Evolutionary conservation across 1,284 basidiomycete species (phyloP).

Genomic region (Phlebopus sp.): DNA sequence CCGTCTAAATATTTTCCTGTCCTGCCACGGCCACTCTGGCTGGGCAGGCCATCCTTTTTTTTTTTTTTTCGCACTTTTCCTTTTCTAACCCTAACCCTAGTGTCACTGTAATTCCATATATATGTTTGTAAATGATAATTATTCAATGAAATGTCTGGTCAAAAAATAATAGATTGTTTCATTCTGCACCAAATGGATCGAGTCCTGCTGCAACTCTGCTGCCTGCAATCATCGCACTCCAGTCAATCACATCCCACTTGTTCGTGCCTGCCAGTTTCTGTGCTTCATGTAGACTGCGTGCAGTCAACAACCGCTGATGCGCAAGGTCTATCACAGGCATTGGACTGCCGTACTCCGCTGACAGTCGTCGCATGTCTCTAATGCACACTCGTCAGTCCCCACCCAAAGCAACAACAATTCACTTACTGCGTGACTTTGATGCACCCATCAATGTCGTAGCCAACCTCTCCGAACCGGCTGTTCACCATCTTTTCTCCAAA

Average conservation of each 20-base stretch:
- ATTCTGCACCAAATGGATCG: conserved; percentile 46
- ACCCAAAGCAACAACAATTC: not conserved
- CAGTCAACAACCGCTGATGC: conserved; percentile 72
- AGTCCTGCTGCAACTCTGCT: conserved; percentile 64
- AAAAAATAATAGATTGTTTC: not conserved
- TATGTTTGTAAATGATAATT: conserved; percentile 1
- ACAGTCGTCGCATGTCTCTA: conserved; percentile 58
- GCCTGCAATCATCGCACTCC: conserved; percentile 66
- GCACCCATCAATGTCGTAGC: conserved; percentile 78
- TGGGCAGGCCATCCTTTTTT: conserved; percentile 34
- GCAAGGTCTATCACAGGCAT: conserved; percentile 77
- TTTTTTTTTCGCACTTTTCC: conserved; percentile 7
- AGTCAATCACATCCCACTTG: conserved; percentile 55
- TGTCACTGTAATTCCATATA: not conserved
- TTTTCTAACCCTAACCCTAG: conserved; percentile 16
- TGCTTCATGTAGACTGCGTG: conserved; percentile 57
- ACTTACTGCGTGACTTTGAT: conserved; percentile 56
- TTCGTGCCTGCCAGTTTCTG: conserved; percentile 41
- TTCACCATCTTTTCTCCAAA: conserved; percentile 63
- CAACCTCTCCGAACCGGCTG: conserved; percentile 69
- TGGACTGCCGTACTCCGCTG: conserved; percentile 62
- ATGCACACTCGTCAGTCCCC: conserved; percentile 20
- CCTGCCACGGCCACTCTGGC: conserved; percentile 55
- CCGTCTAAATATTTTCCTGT: conserved; percentile 71
- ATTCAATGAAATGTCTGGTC: no score